Evolutionary conservation across 78 protist species (phyloP).

Genomic region (Mantamonas sphyraenae): DNA sequence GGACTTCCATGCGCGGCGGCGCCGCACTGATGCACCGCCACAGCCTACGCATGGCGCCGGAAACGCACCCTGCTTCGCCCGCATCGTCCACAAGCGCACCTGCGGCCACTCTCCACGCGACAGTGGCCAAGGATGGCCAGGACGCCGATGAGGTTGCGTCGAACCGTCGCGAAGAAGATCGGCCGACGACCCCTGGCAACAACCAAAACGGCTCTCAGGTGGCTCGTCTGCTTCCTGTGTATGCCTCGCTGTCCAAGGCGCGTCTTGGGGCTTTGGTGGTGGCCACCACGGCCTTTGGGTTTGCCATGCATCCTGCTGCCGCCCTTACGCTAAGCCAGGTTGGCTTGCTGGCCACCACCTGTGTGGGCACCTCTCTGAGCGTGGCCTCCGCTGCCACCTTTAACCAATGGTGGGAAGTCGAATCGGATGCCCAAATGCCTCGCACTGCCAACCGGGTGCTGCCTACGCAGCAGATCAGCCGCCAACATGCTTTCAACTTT

Average conservation of each 20-base stretch:
- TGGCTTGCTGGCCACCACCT: not conserved
- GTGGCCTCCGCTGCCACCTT: slow-evolving; percentile 25
- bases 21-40: too few relatives aligned
- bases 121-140: too few relatives aligned
- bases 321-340: not conserved
- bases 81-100: too few relatives aligned
- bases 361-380: slow-evolving; percentile 18
- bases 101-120: too few relatives aligned
- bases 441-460: slow-evolving; percentile 31
- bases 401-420: slow-evolving; percentile 28
- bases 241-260: not conserved
- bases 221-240: too few relatives aligned
- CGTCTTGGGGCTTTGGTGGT: not conserved
- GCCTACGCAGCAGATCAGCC: slow-evolving; percentile 9
- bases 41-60: too few relatives aligned
- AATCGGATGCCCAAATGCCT: slow-evolving; percentile 16
- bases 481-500: not conserved
- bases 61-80: too few relatives aligned
- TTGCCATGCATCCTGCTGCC: not conserved
- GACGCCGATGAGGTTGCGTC: too few relatives aligned
- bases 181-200: too few relatives aligned
- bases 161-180: too few relatives aligned
- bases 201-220: too few relatives aligned
- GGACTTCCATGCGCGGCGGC: too few relatives aligned
- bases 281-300: not conserved